Percentiles rank a stretch among this genome's conserved stretches.
Conservation (phyloP, 2,329 filamentous ascomycete species). For the Akanthomyces muscarius region DNA sequence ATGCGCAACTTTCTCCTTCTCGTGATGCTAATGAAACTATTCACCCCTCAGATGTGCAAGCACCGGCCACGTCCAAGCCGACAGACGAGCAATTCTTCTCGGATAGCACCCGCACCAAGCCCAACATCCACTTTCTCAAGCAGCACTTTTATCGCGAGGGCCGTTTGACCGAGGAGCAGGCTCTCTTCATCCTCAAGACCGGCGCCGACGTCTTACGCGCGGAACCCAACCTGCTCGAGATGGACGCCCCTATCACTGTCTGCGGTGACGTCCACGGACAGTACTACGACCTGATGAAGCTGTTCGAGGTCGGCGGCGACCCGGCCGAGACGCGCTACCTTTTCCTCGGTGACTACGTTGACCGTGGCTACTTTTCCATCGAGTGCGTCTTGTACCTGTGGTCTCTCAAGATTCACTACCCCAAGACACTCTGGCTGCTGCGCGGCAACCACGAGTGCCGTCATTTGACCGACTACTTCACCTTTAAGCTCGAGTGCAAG, state of each 20-base stretch:
- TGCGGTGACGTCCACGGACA: constrained; percentile 98
- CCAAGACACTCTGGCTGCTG: constrained; percentile 92
- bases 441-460: constrained; percentile 98
- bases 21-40: not conserved
- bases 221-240: constrained; percentile 95
- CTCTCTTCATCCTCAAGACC: constrained; percentile 86
- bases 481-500: constrained; percentile 99
- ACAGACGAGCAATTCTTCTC: constrained; percentile 94
- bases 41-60: constrained; percentile 78
- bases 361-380: constrained; percentile 97
- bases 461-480: constrained; percentile 99
- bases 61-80: constrained; percentile 87
- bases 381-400: constrained; percentile 98
- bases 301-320: constrained; percentile 97
- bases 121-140: constrained; percentile 90
- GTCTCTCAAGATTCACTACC: constrained; percentile 98
- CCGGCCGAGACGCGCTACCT: constrained; percentile 94
- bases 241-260: constrained; percentile 98
- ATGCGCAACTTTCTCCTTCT: not conserved
- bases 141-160: constrained; percentile 98
- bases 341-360: constrained; percentile 96
- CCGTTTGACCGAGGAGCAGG: constrained; percentile 93
- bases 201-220: constrained; percentile 82
- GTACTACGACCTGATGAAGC: constrained; percentile 99
- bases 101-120: constrained; percentile 79